Conservation (phyloP, 257 asterid species). For the Mentha longifolia region DNA sequence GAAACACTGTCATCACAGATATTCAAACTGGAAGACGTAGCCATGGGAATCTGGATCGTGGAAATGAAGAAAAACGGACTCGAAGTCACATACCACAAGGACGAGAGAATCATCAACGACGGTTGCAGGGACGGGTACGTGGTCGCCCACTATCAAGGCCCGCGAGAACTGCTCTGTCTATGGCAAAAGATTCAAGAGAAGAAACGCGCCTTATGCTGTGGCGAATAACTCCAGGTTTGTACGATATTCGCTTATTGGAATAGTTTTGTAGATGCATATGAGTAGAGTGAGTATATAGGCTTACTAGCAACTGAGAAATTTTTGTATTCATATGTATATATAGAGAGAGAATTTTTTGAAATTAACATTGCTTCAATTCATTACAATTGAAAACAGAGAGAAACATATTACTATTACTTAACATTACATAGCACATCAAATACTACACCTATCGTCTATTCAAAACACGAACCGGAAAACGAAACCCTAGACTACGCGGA, state of each 20-base stretch:
- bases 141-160: conserved; percentile 92
- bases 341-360: background rate
- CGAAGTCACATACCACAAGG: conserved; percentile 71
- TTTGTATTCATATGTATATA: conserved; percentile 40
- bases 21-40: conserved; percentile 96
- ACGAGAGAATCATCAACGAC: conserved; percentile 70
- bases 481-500: conserved; percentile 42
- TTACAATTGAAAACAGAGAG: too few species aligned
- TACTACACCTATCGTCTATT: background rate
- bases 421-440: background rate
- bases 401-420: too few species aligned
- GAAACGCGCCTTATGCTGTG: conserved; percentile 71
- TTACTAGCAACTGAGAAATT: conserved; percentile 21
- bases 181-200: conserved; percentile 93
- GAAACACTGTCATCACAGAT: conserved; percentile 48
- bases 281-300: conserved; percentile 21
- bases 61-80: conserved; percentile 75
- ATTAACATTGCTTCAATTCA: background rate
- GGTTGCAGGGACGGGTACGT: conserved; percentile 88
- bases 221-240: conserved; percentile 42
- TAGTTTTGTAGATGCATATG: conserved; percentile 35
- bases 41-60: conserved; percentile 96
- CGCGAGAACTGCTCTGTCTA: conserved; percentile 86
- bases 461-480: background rate
- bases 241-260: background rate